Percentiles rank a stretch among this genome's conserved stretches.
Conservation (phyloP, 2,329 filamentous ascomycete genomes). For the Botrytis porri region DNA sequence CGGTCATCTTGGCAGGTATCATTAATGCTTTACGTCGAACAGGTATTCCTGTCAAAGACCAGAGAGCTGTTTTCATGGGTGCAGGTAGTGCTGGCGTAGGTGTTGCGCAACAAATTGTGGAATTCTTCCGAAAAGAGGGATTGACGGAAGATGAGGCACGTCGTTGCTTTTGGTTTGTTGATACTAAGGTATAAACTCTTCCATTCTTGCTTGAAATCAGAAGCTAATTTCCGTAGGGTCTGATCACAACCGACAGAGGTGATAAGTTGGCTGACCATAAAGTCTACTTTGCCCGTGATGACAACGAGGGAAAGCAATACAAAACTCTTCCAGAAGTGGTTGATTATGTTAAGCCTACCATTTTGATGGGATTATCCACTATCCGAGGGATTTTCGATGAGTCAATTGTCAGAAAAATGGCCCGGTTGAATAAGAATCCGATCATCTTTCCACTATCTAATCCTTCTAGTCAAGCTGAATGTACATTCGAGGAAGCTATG, state of each 20-base stretch:
- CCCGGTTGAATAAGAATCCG: constrained; percentile 64
- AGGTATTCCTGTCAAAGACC: constrained; percentile 61
- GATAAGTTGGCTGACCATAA: constrained; percentile 68
- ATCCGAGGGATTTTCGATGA: constrained; percentile 72
- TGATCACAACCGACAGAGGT: constrained; percentile 67
- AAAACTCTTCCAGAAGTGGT: constrained; percentile 66
- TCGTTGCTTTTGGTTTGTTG: constrained; percentile 70
- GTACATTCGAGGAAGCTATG: constrained; percentile 71
- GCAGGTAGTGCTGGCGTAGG: constrained; percentile 79
- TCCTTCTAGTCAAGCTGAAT: constrained; percentile 79
- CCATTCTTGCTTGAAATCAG: not conserved
- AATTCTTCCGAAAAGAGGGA: constrained; percentile 65
- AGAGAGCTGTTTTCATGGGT: constrained; percentile 74
- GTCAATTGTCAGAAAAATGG: constrained; percentile 72
- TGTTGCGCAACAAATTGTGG: constrained; percentile 79
- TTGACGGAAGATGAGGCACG: constrained; percentile 68
- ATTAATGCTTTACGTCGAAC: constrained; percentile 70
- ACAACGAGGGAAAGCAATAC: constrained; percentile 42
- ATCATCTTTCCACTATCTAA: constrained; percentile 80
- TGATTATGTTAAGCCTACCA: constrained; percentile 70
- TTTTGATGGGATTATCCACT: constrained; percentile 81
- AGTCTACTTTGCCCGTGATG: constrained; percentile 41
- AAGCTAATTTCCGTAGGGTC: constrained; percentile 47
- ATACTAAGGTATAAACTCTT: constrained; percentile 46
- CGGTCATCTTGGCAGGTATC: constrained; percentile 79